Evolutionary conservation across 78 protist species (phyloP).

Genomic region (Speleostelium caveatum): DNA sequence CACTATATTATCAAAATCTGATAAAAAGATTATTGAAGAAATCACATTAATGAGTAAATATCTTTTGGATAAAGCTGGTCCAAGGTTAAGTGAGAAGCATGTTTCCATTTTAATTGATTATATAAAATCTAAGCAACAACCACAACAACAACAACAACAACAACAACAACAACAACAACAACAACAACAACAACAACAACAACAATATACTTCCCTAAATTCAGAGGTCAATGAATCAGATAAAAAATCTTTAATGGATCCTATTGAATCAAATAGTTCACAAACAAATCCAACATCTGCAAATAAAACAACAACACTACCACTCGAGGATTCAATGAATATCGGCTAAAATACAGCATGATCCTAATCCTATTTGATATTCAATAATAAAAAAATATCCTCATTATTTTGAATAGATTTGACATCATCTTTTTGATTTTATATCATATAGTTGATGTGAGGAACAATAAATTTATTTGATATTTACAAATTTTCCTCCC

Average conservation of each 20-base stretch:
- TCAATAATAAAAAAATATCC: too few relatives aligned
- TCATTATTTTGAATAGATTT: too few relatives aligned
- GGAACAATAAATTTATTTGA: not conserved
- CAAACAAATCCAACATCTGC: not conserved
- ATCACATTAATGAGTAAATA: not conserved
- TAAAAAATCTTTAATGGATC: not conserved
- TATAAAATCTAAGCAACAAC: not conserved
- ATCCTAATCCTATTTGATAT: too few relatives aligned
- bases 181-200: not conserved
- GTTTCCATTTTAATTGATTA: slow-evolving; percentile 20
- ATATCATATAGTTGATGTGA: too few relatives aligned
- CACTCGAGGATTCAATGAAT: too few relatives aligned
- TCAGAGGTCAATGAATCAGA: not conserved
- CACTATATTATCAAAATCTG: not conserved
- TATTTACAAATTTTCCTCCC: too few relatives aligned
- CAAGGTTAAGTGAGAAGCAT: slow-evolving; percentile 11
- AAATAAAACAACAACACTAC: not conserved
- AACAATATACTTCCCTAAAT: not conserved
- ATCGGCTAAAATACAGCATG: too few relatives aligned
- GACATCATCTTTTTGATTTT: too few relatives aligned
- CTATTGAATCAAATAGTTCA: not conserved
- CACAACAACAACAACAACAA: slow-evolving; percentile 1
- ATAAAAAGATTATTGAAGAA: not conserved
- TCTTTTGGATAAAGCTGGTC: slow-evolving; percentile 23
- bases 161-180: not conserved